phyloP scores from a whole-genome alignment of 106 monocot species.

The Acanthochlamys bracteata region DNA sequence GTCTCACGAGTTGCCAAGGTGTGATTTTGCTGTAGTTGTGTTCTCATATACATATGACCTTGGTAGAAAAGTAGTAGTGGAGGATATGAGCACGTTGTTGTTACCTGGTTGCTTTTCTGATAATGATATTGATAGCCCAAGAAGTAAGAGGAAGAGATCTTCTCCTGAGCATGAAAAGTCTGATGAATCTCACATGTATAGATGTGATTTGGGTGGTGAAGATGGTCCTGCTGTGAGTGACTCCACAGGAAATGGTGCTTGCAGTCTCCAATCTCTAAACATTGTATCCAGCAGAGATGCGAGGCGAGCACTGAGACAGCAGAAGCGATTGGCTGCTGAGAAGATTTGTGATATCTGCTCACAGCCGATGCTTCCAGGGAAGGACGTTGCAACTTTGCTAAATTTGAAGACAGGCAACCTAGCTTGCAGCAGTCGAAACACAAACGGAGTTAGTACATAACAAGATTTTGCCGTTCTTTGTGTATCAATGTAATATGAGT shows the following conservation, averaged over 20 bases:
- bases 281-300: constrained; percentile 19
- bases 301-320: constrained; percentile 49
- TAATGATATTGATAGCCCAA: constrained; percentile 26
- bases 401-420: constrained; percentile 71
- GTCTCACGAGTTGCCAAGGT: constrained; percentile 10
- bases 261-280: constrained; percentile 2
- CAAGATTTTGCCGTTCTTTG: neutral
- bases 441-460: constrained; percentile 47
- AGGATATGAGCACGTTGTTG: constrained; percentile 18
- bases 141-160: constrained; percentile 44
- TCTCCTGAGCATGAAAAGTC: constrained; percentile 49
- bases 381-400: constrained; percentile 71
- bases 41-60: constrained; percentile 54
- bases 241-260: neutral
- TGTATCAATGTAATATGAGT: neutral
- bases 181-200: constrained; percentile 8
- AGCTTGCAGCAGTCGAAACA: constrained; percentile 86
- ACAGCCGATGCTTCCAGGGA: constrained; percentile 60
- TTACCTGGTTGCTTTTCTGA: constrained; percentile 32
- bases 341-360: constrained; percentile 79
- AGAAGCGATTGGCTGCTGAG: constrained; percentile 38
- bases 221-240: constrained; percentile 9
- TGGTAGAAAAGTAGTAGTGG: constrained; percentile 34
- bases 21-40: constrained; percentile 67
- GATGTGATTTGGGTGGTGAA: constrained; percentile 13